phyloP scores from a whole-genome alignment of 371 early-diverging fungal genomes.

The Circinella minor region DNA sequence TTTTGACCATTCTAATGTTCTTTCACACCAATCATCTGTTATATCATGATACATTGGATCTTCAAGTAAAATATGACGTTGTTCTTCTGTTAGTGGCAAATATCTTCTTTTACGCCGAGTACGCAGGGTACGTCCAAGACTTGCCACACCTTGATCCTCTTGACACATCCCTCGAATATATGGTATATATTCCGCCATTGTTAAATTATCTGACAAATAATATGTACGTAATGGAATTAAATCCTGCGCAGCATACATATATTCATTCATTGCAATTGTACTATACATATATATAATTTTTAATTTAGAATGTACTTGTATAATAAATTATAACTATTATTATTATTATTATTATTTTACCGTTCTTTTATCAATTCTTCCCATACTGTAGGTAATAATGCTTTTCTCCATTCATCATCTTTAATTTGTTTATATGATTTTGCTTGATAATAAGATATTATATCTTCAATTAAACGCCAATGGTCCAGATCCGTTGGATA shows the following conservation, averaged over 20 bases:
- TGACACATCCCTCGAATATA: slow-evolving; percentile 15
- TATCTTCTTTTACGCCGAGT: slow-evolving; percentile 12
- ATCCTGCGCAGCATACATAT: not conserved
- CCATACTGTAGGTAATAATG: not conserved
- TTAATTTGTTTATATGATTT: not conserved
- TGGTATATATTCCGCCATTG: slow-evolving; percentile 18
- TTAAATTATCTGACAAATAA: not conserved
- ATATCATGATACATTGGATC: not conserved
- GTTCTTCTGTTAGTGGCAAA: slow-evolving; percentile 10
- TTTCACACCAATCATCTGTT: slow-evolving; percentile 10
- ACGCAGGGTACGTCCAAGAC: slow-evolving; percentile 10
- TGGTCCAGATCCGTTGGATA: slow-evolving; percentile 25
- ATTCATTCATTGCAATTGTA: not conserved
- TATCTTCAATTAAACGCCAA: slow-evolving; percentile 23
- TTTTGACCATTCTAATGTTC: not conserved
- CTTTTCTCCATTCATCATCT: not conserved
- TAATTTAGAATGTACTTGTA: too few relatives aligned
- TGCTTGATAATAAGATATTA: slow-evolving; percentile 11
- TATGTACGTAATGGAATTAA: slow-evolving; percentile 9
- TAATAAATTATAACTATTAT: too few relatives aligned
- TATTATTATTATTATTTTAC: not conserved
- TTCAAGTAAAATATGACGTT: not conserved
- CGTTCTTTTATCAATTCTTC: slow-evolving; percentile 1
- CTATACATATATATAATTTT: not conserved
- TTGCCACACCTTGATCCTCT: slow-evolving; percentile 24